A percentile compares a stretch with the other conserved stretches of the same genome.
Conservation (phyloP, 2,329 filamentous ascomycete species). For the Tolypocladium guangdongense region DNA sequence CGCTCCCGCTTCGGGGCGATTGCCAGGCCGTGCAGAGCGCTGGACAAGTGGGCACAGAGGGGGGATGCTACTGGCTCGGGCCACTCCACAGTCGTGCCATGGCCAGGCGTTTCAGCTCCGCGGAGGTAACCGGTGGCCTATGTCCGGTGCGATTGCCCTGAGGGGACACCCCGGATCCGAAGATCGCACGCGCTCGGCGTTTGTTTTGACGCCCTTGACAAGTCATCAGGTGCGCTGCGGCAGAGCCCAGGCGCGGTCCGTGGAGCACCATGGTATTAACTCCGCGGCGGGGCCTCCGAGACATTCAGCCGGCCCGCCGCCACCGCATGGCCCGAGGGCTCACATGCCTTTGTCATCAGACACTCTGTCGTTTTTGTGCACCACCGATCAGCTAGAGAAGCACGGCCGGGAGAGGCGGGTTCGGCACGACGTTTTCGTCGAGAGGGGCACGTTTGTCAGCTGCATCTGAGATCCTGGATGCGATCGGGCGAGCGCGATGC, state of each 20-base stretch:
- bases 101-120: not conserved
- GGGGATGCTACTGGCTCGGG: not conserved
- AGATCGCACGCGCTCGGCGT: too few relatives aligned
- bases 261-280: not conserved
- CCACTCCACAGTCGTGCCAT: not conserved
- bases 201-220: too few relatives aligned
- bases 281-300: not conserved
- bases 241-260: not conserved
- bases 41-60: not conserved
- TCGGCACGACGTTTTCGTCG: not conserved
- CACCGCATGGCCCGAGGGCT: not conserved
- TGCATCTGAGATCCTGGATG: not conserved
- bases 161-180: too few relatives aligned
- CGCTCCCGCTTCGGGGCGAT: not conserved
- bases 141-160: too few relatives aligned
- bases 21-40: not conserved
- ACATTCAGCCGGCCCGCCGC: not conserved
- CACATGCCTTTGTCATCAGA: not conserved
- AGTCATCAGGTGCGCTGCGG: too few relatives aligned
- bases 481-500: not conserved
- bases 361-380: too few relatives aligned
- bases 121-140: too few relatives aligned
- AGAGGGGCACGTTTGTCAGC: too few relatives aligned
- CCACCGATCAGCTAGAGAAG: too few relatives aligned
- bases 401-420: not conserved